Percentiles rank a stretch among this genome's conserved stretches.
Conservation (phyloP, 2,329 filamentous ascomycete genomes). For the Fusarium aywerte region DNA sequence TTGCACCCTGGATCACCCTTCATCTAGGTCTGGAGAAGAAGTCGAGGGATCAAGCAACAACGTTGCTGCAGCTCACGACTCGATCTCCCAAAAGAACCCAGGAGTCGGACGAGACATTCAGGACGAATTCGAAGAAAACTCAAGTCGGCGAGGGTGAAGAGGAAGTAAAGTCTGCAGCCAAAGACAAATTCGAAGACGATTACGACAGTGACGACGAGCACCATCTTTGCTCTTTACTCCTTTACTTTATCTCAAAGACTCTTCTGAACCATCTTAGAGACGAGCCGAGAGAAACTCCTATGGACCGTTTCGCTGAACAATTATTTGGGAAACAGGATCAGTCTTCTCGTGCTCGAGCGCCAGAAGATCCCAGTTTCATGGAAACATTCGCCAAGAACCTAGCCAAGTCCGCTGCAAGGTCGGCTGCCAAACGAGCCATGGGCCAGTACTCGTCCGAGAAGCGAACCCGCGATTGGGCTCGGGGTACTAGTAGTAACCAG, state of each 20-base stretch:
- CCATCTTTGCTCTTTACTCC: constrained; percentile 35
- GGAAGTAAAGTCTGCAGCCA: neutral
- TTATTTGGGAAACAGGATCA: constrained; percentile 37
- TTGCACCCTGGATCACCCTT: constrained; percentile 31
- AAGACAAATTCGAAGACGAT: constrained; percentile 2
- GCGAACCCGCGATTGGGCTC: constrained; percentile 20
- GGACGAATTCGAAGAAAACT: neutral
- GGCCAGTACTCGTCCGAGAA: constrained; percentile 24
- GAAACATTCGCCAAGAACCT: constrained; percentile 41
- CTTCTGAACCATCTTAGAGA: constrained; percentile 26
- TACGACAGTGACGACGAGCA: constrained; percentile 38
- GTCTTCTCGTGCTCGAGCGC: constrained; percentile 17
- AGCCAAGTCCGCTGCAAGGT: constrained; percentile 43
- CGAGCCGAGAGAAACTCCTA: constrained; percentile 1
- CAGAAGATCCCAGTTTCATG: constrained; percentile 37
- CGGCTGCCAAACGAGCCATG: constrained; percentile 41
- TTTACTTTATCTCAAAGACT: constrained; percentile 40
- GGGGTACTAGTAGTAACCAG: constrained; percentile 17
- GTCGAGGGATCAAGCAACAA: constrained; percentile 26
- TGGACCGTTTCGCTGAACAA: constrained; percentile 44
- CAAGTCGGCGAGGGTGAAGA: constrained; percentile 5
- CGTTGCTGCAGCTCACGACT: constrained; percentile 34
- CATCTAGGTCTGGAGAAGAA: constrained; percentile 15
- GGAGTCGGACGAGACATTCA: constrained; percentile 10
- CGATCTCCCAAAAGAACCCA: constrained; percentile 11